phyloP scores from a whole-genome alignment of 331 rosid species.

The Prunus yedoensis region DNA sequence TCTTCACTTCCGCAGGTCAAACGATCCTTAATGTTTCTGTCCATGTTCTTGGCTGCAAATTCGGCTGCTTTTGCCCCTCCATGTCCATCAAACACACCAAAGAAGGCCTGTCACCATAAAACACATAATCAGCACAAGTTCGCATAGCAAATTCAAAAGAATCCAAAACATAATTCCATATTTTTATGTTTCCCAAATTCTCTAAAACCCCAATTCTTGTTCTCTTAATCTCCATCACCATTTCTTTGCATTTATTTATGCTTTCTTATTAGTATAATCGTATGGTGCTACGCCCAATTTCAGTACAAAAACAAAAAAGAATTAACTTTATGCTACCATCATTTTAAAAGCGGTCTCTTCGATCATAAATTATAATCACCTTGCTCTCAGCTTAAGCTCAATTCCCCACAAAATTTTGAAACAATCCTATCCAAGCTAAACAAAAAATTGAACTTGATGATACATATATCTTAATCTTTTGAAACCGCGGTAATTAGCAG shows the following conservation, averaged over 20 bases:
- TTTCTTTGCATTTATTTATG: no score
- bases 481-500: no score
- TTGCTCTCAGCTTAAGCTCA: neutral
- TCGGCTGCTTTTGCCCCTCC: conserved; percentile 54
- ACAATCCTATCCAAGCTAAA: neutral
- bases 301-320: no score
- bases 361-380: no score
- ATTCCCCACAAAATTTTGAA: neutral
- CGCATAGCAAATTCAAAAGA: neutral
- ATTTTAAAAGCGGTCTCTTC: no score
- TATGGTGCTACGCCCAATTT: no score
- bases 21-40: conserved; percentile 29
- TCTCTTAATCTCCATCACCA: no score
- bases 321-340: no score
- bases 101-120: conserved; percentile 39
- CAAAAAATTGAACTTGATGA: neutral
- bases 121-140: conserved; percentile 13
- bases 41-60: conserved; percentile 45
- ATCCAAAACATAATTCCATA: neutral
- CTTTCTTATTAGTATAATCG: no score
- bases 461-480: no score
- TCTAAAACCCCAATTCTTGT: neutral
- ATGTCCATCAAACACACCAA: conserved; percentile 61
- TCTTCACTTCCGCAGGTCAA: conserved; percentile 21
- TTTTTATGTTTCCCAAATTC: neutral